Base-by-base conservation (phyloP, 192 early-diverging fungal species). In the Mortierella alpina region DNA sequence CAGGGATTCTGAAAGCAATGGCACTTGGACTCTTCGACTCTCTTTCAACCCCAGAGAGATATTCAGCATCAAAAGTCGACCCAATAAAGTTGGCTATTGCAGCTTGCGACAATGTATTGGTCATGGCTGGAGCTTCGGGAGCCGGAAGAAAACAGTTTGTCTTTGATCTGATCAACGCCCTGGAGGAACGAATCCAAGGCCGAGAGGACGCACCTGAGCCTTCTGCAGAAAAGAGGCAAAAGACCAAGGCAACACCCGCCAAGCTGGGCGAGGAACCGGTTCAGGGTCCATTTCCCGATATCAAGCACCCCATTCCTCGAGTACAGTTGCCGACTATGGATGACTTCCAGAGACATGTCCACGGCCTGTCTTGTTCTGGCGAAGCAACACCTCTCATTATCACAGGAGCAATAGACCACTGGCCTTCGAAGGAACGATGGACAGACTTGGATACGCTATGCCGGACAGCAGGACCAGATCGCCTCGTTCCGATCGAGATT, bases 401-500 rank as follows among this genome's bases (percentile, higher is more conserved):
- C 42, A 71, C 82, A 8, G 75, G 84, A 4, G 83, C 86, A 1
- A 70, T 92, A 13, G 72, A 84, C 11, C 83, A 93, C 66, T 95
- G 94, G 94, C 94, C 93, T 1, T 91, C 92, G 9, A 65, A 66
- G 31, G 77, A 86, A 4, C 79, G 85, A 4, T 95, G 95, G 94
- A 65, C 82, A 4, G 83, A 92, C 67, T 55, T 90, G 5, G 84
- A 86, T 17, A 92, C 92, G 63, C 64, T 95, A 13, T 82, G 84
- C 6, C 50, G 57, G n/a, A 69, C 84, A 0, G 90, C 90, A 12
- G 93, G 90, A 15, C 74, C 84, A 12, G 85, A 92, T 59, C 90
- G 95, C 1, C 71, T 89, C 10, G 94, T 97, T 0, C 95, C 96
- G 6, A 86, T 97, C 2, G 96, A 97, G 67, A 67, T 95, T 56